phyloP scores from a whole-genome alignment of 208 protist species.

The Crithidia mellificae region DNA sequence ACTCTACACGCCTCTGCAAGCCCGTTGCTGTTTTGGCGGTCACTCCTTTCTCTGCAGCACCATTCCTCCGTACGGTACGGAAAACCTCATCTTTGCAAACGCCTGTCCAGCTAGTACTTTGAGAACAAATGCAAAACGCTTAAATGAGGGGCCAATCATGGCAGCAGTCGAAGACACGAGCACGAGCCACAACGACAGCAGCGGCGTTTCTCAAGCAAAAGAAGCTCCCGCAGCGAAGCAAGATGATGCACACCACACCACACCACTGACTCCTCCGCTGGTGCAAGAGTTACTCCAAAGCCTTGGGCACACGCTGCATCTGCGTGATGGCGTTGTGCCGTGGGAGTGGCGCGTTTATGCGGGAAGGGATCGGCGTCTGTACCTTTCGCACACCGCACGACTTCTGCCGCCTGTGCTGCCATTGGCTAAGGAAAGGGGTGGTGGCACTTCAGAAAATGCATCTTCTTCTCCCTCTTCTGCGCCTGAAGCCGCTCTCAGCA shows the following conservation, averaged over 20 bases:
- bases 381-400: slow-evolving; percentile 50
- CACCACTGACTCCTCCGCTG: slow-evolving; percentile 9
- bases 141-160: not conserved
- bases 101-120: not conserved
- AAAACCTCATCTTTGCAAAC: slow-evolving; percentile 29
- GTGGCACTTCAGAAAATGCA: not conserved
- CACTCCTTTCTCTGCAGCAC: slow-evolving; percentile 53
- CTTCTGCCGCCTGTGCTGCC: slow-evolving; percentile 57
- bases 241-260: not conserved
- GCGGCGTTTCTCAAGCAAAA: too few species aligned
- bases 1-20: slow-evolving; percentile 54
- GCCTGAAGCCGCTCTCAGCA: not conserved
- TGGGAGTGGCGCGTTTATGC: slow-evolving; percentile 30
- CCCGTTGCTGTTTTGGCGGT: slow-evolving; percentile 59
- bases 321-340: slow-evolving; percentile 41
- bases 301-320: slow-evolving; percentile 35
- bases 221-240: not conserved
- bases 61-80: slow-evolving; percentile 53
- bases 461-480: not conserved
- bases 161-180: too few species aligned
- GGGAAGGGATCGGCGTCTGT: slow-evolving; percentile 64
- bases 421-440: not conserved
- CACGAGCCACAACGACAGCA: not conserved
- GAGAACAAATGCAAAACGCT: not conserved
- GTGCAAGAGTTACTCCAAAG: slow-evolving; percentile 38